Percentiles rank a stretch among this genome's conserved stretches.
phyloP scores from a whole-genome alignment of 441 rosid genomes.

The Eruca vesicaria region DNA sequence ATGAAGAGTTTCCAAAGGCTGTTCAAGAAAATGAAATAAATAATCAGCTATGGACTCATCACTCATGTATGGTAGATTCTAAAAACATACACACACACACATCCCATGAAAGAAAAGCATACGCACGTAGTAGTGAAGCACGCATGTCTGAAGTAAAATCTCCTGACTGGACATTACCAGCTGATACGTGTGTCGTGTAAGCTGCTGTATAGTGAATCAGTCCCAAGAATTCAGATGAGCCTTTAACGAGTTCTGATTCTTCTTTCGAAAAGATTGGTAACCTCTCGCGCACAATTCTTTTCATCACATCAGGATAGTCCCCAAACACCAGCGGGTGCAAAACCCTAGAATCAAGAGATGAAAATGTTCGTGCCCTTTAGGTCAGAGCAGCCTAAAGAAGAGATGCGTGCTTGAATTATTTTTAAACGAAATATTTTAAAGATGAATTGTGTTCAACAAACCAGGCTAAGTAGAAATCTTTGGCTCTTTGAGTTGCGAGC shows the following conservation, averaged over 20 bases:
- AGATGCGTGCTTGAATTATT: no score
- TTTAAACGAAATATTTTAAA: no score
- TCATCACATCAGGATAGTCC: slow-evolving; percentile 60
- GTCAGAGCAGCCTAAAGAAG: background rate
- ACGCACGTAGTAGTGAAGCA: slow-evolving; percentile 10
- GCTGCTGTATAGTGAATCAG: slow-evolving; percentile 41
- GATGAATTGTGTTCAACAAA: slow-evolving; percentile 24
- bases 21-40: background rate
- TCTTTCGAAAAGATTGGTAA: slow-evolving; percentile 48
- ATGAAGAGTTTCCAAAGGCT: background rate
- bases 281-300: slow-evolving; percentile 48
- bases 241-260: slow-evolving; percentile 51
- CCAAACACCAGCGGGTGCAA: slow-evolving; percentile 53
- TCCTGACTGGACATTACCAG: slow-evolving; percentile 7
- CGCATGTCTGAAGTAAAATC: slow-evolving; percentile 44
- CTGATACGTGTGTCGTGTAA: slow-evolving; percentile 29
- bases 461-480: slow-evolving; percentile 61
- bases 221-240: slow-evolving; percentile 60
- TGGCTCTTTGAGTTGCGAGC: slow-evolving; percentile 45
- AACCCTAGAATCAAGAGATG: slow-evolving; percentile 27
- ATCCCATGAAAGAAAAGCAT: slow-evolving; percentile 10
- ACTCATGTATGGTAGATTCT: background rate
- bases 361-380: background rate
- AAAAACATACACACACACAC: no score
- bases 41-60: background rate